Evolutionary conservation across 1,139 yeast species (phyloP).

Genomic region (Blastobotrys illinoisensis): DNA sequence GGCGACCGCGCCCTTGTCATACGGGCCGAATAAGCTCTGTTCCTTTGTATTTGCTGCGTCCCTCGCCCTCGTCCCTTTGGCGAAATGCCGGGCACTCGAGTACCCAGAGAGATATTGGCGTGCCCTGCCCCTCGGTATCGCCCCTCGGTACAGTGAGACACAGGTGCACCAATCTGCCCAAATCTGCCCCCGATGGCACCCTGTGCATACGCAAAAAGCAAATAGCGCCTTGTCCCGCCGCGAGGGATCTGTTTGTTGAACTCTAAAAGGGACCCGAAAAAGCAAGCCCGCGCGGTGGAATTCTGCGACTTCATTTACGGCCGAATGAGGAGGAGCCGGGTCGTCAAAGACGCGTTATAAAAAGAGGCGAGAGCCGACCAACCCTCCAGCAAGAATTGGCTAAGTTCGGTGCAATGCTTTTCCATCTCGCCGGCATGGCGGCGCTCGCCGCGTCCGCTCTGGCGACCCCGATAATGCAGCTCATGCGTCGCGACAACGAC

Average conservation of each 20-base stretch:
- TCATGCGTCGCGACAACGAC: constrained; percentile 1
- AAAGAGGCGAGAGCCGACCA: background rate
- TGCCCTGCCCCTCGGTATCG: background rate
- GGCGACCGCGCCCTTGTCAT: background rate
- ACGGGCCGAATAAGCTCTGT: background rate
- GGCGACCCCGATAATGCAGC: constrained; percentile 2
- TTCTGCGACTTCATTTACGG: background rate
- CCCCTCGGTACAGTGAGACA: background rate
- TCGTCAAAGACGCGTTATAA: background rate
- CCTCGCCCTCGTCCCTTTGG: background rate
- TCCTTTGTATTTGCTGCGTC: too few species aligned
- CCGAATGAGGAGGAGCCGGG: background rate
- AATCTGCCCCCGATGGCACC: background rate
- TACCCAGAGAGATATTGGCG: background rate
- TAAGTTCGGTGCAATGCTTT: background rate
- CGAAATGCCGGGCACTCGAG: background rate
- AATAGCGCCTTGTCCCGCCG: background rate
- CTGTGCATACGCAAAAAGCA: background rate
- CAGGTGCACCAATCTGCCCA: background rate
- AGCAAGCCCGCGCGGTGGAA: background rate
- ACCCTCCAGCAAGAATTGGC: background rate
- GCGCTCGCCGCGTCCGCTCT: background rate
- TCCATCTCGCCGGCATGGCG: background rate
- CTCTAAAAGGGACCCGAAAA: background rate
- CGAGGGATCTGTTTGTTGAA: background rate